Conservation (phyloP, 768 basidiomycete genomes). For the Pleurotus citrinopileatus region DNA sequence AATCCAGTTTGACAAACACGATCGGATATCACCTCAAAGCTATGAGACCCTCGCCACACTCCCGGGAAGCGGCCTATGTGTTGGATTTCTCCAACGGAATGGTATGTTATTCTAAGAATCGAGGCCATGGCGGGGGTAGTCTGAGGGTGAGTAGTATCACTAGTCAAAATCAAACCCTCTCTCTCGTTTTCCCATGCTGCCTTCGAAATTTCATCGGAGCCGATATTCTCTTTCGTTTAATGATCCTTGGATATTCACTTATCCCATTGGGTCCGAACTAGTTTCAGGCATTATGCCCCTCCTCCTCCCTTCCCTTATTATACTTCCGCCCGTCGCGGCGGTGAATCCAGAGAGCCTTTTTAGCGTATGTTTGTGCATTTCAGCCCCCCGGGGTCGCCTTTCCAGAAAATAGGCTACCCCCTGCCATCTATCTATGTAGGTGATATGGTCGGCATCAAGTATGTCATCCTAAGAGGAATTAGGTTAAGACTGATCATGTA, state of each 20-base stretch:
- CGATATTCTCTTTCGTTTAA: neutral
- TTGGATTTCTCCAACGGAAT: too few species aligned
- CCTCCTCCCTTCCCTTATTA: neutral
- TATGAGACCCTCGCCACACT: too few species aligned
- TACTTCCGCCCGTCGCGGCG: neutral
- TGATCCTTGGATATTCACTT: neutral
- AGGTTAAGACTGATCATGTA: constrained; percentile 1
- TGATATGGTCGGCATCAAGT: neutral
- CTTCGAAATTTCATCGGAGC: constrained; percentile 6
- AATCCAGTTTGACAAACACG: neutral
- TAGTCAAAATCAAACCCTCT: neutral
- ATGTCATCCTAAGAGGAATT: constrained; percentile 3
- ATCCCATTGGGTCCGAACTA: too few species aligned
- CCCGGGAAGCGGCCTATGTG: too few species aligned
- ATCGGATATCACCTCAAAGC: neutral
- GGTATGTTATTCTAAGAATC: too few species aligned
- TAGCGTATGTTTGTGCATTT: constrained; percentile 1
- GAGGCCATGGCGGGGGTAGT: neutral
- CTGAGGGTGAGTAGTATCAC: neutral
- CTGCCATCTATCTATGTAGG: neutral
- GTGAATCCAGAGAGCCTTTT: neutral
- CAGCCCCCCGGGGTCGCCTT: neutral
- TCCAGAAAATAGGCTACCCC: neutral
- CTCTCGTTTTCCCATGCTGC: constrained; percentile 3
- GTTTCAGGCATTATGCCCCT: neutral